These are phyloP conservation scores for Penicillium salamii DNA, from an alignment of 495 filamentous ascomycete species.

Conservation along the genomic window DNA sequence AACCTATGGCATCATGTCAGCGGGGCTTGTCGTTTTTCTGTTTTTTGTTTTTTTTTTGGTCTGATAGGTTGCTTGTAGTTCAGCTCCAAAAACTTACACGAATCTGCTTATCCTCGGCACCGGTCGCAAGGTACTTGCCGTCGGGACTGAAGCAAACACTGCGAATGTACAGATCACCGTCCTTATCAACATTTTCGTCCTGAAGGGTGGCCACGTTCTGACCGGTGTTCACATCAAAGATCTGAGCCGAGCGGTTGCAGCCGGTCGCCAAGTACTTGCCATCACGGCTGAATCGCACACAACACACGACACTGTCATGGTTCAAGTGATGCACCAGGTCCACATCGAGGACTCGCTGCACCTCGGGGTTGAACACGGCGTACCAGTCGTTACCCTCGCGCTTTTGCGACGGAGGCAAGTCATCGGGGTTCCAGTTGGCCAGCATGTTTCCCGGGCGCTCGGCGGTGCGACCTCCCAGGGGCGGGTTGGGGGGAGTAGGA, in stretches of 20 bases:
- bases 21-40: no score
- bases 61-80: no score
- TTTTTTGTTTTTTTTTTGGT: no score
- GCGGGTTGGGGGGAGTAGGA: conserved; percentile 67
- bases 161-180: conserved; percentile 83
- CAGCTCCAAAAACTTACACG: conserved; percentile 56
- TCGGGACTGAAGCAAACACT: conserved; percentile 94
- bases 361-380: conserved; percentile 82
- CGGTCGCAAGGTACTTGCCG: conserved; percentile 83
- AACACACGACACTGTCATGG: conserved; percentile 89
- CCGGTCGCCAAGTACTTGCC: conserved; percentile 87
- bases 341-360: conserved; percentile 80
- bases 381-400: conserved; percentile 84
- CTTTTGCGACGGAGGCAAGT: conserved; percentile 77
- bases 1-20: conserved; percentile 52
- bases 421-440: conserved; percentile 82
- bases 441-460: conserved; percentile 72
- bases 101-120: conserved; percentile 89
- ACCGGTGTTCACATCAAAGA: conserved; percentile 79
- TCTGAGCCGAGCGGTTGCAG: conserved; percentile 85
- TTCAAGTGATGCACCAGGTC: conserved; percentile 82
- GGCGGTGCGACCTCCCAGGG: conserved; percentile 35
- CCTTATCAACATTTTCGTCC: conserved; percentile 79
- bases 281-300: conserved; percentile 84
- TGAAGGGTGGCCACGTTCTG: conserved; percentile 76